These are phyloP conservation scores for Colletotrichum sansevieriae DNA, from an alignment of 2,329 filamentous ascomycete genomes.

Conservation along the genomic window DNA sequence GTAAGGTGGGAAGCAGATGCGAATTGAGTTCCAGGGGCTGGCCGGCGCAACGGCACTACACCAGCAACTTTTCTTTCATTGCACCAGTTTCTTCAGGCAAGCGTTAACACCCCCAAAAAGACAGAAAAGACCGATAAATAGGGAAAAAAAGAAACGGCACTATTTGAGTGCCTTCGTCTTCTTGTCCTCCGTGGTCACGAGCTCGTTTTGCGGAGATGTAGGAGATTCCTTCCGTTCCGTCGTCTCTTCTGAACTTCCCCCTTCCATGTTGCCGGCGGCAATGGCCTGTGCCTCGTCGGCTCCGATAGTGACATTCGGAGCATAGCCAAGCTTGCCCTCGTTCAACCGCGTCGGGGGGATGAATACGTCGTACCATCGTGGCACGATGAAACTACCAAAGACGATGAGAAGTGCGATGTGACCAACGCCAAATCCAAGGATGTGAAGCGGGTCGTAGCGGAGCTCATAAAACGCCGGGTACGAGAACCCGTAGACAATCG, in stretches of 20 bases:
- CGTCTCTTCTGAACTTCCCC: conserved; percentile 18
- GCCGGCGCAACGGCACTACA: too few relatives aligned
- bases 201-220: conserved; percentile 19
- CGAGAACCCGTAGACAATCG: conserved; percentile 65
- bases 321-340: conserved; percentile 57
- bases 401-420: conserved; percentile 62
- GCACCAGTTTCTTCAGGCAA: too few relatives aligned
- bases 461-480: conserved; percentile 63
- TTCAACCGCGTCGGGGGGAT: conserved; percentile 60
- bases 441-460: conserved; percentile 63
- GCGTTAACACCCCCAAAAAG: too few relatives aligned
- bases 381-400: conserved; percentile 62
- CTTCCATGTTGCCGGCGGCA: conserved; percentile 27
- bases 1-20: too few relatives aligned
- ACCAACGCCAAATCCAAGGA: conserved; percentile 62
- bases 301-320: conserved; percentile 35
- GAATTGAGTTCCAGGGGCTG: too few relatives aligned
- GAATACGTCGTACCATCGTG: conserved; percentile 66
- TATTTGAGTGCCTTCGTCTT: not conserved
- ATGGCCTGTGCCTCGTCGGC: conserved; percentile 39
- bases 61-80: too few relatives aligned
- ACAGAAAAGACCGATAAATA: not conserved
- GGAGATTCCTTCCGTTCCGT: conserved; percentile 19
- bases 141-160: not conserved
- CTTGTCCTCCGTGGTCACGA: conserved; percentile 12